Evolutionary conservation across 2,329 filamentous ascomycete species (phyloP).

Genomic region (Penicillium janthinellum): DNA sequence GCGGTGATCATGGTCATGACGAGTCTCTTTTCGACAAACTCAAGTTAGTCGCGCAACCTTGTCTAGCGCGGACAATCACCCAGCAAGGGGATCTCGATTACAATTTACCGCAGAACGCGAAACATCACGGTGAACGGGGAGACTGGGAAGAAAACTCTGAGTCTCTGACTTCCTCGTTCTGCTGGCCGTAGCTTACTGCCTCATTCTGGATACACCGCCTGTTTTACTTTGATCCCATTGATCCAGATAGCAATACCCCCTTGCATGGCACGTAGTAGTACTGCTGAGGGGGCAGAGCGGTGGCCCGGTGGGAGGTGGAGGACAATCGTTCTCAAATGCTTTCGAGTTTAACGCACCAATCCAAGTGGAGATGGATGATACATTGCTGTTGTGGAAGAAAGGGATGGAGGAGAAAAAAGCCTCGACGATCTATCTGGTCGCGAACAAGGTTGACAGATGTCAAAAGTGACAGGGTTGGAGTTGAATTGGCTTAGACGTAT

Average conservation of each 20-base stretch:
- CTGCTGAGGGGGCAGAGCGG: neutral
- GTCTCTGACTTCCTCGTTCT: too few species aligned
- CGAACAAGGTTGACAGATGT: conserved; percentile 18
- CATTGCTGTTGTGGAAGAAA: neutral
- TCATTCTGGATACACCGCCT: conserved; percentile 11
- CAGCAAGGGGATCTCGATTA: conserved; percentile 4
- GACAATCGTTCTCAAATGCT: neutral
- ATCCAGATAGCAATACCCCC: neutral
- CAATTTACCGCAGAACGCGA: neutral
- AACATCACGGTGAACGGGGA: neutral
- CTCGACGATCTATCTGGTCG: neutral
- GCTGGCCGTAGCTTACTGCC: neutral
- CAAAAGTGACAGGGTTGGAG: conserved; percentile 10
- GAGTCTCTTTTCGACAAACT: neutral
- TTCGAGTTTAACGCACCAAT: conserved; percentile 1
- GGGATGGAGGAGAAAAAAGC: neutral
- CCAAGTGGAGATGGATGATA: neutral
- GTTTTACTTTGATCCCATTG: neutral
- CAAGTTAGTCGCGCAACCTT: neutral
- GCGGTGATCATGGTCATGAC: neutral
- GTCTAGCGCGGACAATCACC: neutral
- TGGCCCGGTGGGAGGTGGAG: neutral
- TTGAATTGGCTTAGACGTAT: neutral
- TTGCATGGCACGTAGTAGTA: neutral
- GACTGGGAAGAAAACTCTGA: neutral